phyloP scores from a whole-genome alignment of 2,329 filamentous ascomycete species.

The Penicillium thymicola region DNA sequence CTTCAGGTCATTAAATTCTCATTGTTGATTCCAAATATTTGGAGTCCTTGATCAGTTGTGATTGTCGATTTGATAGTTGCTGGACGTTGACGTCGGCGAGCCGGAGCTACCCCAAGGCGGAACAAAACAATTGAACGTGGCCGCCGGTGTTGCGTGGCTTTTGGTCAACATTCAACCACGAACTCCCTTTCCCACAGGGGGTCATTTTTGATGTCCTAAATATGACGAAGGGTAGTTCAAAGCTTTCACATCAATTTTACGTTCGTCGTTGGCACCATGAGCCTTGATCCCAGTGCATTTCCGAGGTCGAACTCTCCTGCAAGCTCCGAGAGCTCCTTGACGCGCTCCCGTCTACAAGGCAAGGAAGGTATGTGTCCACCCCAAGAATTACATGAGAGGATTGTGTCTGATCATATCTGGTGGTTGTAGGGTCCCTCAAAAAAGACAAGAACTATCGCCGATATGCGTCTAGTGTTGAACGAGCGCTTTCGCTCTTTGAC shows the following conservation, averaged over 20 bases:
- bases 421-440: constrained; percentile 37
- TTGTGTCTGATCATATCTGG: constrained; percentile 1
- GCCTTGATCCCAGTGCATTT: constrained; percentile 42
- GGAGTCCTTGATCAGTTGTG: background rate
- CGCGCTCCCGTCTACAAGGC: constrained; percentile 73
- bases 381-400: background rate
- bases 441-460: constrained; percentile 72
- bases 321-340: constrained; percentile 78
- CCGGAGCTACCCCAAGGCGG: constrained; percentile 21
- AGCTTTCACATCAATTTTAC: constrained; percentile 20
- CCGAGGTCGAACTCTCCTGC: constrained; percentile 62
- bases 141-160: constrained; percentile 23
- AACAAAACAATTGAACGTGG: constrained; percentile 24
- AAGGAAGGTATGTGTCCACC: constrained; percentile 63
- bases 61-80: background rate
- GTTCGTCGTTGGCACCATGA: constrained; percentile 39
- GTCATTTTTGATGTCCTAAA: constrained; percentile 28
- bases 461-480: constrained; percentile 84
- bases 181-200: constrained; percentile 14
- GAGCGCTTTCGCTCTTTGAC: constrained; percentile 85
- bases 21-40: constrained; percentile 9
- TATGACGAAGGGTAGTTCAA: constrained; percentile 34
- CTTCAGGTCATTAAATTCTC: constrained; percentile 8
- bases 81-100: constrained; percentile 19
- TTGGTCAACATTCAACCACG: constrained; percentile 16